Evolutionary conservation across 345 rosid species (phyloP), one percentile per base, ranked within the genome.

Genomic region (Toxicodendron radicans): DNA sequence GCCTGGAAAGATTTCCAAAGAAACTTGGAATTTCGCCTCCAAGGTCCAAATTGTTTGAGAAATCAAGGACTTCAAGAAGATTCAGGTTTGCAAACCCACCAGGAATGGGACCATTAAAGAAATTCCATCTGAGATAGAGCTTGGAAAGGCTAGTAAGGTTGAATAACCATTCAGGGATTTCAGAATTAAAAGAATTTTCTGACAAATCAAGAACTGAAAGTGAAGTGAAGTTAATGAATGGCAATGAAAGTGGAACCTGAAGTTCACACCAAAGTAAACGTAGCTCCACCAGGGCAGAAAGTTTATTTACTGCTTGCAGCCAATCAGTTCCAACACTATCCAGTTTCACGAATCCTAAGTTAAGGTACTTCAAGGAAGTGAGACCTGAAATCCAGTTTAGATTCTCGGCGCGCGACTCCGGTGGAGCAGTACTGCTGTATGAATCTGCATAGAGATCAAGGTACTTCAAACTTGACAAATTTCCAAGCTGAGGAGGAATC

Each of bases 161-260:
- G 76, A 81, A 90, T 27, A 87, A 60, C 90, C 89, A 88, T 3
- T 18, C 63, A 43, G 91, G 89, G 8, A 88, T 62, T 0, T 66
- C 48, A 18, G 89, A 73, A 72, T 57, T 86, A 59, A 88, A 85
- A 67, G 83, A 81, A 77, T 82, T 85, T 53, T 80, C 85, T 7
- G 87, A 85, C 60, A 88, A 57, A 76, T 87, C 89, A 78, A 90
- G 89, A 76, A 86, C 82, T 65, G 71, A 76, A 60, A 90, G 87
- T 10, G 79, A 79, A n/a, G 84, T 86, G 59, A 90, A 79, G 64
- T 81, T 82, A 9, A 81, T 16, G n/a, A 80, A 71, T 0, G 79
- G 76, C 48, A 81, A 45, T 1, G 84, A 79, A 70, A 7, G 38
- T 43, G 89, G 85, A 17, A 83, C 79, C 76, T 83, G 67, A 64